Percentiles rank a stretch among this genome's conserved stretches.
These are phyloP conservation scores for Saposhnikovia divaricata DNA, from an alignment of 129 eudicot genomes.

Conservation along the genomic window DNA sequence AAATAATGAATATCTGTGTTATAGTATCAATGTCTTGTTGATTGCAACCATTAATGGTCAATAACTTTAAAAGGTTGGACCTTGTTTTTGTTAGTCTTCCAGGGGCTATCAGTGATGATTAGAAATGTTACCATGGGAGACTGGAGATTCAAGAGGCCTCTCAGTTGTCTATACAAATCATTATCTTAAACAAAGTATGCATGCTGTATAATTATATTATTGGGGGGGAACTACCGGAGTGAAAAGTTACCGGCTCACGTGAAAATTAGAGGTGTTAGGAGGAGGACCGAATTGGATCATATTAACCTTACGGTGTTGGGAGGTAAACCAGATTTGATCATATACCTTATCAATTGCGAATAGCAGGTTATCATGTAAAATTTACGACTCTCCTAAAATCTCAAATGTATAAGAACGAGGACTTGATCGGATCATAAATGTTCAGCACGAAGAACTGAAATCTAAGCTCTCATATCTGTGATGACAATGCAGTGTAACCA, in stretches of 20 bases:
- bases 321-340: too few species aligned
- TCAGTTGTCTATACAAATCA: not conserved
- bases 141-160: not conserved
- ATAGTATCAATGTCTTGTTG: not conserved
- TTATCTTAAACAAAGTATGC: not conserved
- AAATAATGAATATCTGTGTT: constrained; percentile 4
- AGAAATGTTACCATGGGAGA: not conserved
- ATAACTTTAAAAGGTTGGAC: not conserved
- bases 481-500: not conserved
- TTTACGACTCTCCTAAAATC: not conserved
- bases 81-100: not conserved
- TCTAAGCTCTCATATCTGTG: not conserved
- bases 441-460: not conserved
- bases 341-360: too few species aligned
- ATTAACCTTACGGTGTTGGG: too few species aligned
- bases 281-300: not conserved
- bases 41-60: not conserved
- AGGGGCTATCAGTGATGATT: not conserved
- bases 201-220: not conserved
- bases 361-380: too few species aligned
- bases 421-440: not conserved
- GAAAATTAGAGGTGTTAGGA: not conserved
- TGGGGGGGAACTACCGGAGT: not conserved
- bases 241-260: not conserved
- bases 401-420: not conserved